Evolutionary conservation across 1,284 basidiomycete species (phyloP), one percentile per base, ranked within the genome.

Genomic region (Ustilago bromivora): DNA sequence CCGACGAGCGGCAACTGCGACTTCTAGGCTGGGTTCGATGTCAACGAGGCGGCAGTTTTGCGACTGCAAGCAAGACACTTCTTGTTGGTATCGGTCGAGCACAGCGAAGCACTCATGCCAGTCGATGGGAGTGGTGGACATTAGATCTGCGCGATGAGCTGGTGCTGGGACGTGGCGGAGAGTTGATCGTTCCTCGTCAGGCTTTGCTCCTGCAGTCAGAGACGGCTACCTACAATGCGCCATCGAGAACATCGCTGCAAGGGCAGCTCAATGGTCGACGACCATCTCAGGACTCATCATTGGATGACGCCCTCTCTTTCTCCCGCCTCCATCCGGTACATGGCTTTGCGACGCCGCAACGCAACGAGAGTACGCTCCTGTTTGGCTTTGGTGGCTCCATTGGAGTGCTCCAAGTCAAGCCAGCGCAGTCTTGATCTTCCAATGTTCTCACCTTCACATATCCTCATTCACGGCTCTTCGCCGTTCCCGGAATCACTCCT

Each of bases 361-460:
- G 52, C 28, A 28, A 60, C 19, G 62, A 63, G 49, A 58, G 23
- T 2, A 41, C 49, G 9, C 53, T 78, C 13, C 35, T 71, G 13
- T 78, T 78, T 46, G 76, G 76, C 43, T 78, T 73, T 49, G 76
- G 76, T 23, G 67, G 61, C 38, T 78, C 70, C 2, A 43, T 77
- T 17, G 75, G 70, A 8, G 36, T 53, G 23, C 35, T 67, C 13
- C 49, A 57, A 15, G 47, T 67, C 49, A 55, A 55, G 31, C 13
- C 57, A 41, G 34, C 47, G 43, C 34, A 47, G 38, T 47, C 32
- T 8, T 64, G 62, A 67, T 28, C 13, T 11, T 23, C 28, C 11
- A 10, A 28, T 19, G 31, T 34, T 28, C 23, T 28, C 23, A 28
- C 51, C 11, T 35, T 7, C 28, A 19, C 51, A 32, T 11, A 51